Base-by-base conservation (phyloP, 2,329 filamentous ascomycete species). In the Cladosporium sp. region DNA sequence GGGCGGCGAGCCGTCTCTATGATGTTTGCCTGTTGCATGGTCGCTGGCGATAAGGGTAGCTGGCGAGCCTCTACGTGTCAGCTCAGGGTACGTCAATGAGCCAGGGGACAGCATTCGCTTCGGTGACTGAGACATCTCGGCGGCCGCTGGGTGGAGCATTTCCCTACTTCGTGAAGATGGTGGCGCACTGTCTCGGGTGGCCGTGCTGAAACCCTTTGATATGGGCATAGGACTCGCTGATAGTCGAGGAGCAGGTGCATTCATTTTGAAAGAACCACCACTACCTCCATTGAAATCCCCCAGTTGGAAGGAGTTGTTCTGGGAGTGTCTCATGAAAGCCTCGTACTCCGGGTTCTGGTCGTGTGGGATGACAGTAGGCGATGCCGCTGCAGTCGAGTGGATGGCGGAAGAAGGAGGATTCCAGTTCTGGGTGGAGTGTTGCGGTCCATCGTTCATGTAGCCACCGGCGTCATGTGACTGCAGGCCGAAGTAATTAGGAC, bases 401-500 rank as follows among this genome's bases (percentile, higher is more conserved):
- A 92, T 85, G 5, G 90, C 89, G 0, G 89, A 90, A 10, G 87
- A 88, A 0, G 88, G 85, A 10, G 90, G 86, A 71, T 89, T 91
- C 90, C 91, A 94, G 77, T 91, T 91, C 70, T 88, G 87, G 65
- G 87, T 87, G 1, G 88, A 84, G 68, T 90, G 82, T 38, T 83
- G 83, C 2, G 68, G 70, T 8, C 71, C 69, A 55, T 76, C 70
- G 65, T 63, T 71, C 12, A 72, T 68, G 63, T 89, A 88, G 68
- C 88, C 85, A 28, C 85, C 82, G 68, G 91, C 88, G 55, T 80
- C 78, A 24, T 86, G 77, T 66, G 92, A 88, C 34, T 88, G 82
- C 67, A 96, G 86, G 65, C 91, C 91, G 76, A 97, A 97, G 78
- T 97, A 96, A 76, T 93, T 96, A 14, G 92, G 92, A 75, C 92